Conservation (phyloP, 805 yeast genomes). For the Diddensiella transvaalensis region DNA sequence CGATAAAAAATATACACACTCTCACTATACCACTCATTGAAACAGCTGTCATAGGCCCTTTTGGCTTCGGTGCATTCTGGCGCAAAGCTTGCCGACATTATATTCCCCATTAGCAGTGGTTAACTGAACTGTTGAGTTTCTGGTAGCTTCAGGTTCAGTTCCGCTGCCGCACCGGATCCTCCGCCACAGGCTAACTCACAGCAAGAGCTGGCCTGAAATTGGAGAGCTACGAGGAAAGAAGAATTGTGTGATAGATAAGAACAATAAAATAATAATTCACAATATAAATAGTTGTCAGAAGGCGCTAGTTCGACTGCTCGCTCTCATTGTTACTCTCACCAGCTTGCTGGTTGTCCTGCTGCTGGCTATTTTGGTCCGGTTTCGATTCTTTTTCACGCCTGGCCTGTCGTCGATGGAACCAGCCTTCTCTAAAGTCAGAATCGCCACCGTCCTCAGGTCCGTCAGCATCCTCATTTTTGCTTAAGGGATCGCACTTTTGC, state of each 20-base stretch:
- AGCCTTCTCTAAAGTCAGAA: constrained; percentile 19
- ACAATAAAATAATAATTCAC: background rate
- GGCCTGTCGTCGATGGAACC: constrained; percentile 9
- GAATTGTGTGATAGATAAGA: background rate
- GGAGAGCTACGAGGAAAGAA: too few relatives aligned
- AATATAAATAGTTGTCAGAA: too few relatives aligned
- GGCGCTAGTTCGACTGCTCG: too few relatives aligned
- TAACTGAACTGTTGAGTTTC: too few relatives aligned
- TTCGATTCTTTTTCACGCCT: background rate
- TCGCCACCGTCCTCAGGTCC: constrained; percentile 11
- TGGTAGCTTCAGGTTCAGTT: too few relatives aligned
- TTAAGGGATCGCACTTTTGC: constrained; percentile 25
- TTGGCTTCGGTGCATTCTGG: constrained; percentile 93
- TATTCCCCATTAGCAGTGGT: constrained; percentile 52
- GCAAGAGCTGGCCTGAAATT: too few relatives aligned
- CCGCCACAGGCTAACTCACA: too few relatives aligned
- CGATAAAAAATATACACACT: constrained; percentile 42
- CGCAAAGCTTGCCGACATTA: constrained; percentile 85
- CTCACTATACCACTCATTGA: constrained; percentile 93
- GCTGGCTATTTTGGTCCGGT: too few relatives aligned
- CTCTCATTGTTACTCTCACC: too few relatives aligned
- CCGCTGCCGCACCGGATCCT: too few relatives aligned
- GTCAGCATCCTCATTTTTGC: constrained; percentile 5
- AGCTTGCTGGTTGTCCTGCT: too few relatives aligned
- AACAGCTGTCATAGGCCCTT: constrained; percentile 85